phyloP scores from a whole-genome alignment of 495 filamentous ascomycete species.

The Pyrenula aspistea region DNA sequence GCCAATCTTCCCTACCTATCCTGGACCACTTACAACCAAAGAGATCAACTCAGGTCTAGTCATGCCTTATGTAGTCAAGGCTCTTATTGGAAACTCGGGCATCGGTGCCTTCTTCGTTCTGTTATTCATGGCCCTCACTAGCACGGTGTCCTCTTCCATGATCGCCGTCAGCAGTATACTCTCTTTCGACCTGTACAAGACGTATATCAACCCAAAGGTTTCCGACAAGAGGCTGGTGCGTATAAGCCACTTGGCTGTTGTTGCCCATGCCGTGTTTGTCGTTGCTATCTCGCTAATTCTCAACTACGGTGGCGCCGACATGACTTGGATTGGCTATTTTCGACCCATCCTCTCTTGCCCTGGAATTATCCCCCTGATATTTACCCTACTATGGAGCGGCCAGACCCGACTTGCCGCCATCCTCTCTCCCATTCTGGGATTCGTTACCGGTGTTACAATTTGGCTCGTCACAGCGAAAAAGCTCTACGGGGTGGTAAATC shows the following conservation, averaged over 20 bases:
- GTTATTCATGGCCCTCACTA: conserved; percentile 43
- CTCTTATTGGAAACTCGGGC: conserved; percentile 33
- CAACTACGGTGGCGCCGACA: conserved; percentile 27
- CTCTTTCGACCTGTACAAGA: conserved; percentile 36
- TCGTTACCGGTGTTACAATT: conserved; percentile 22
- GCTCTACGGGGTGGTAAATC: conserved; percentile 20
- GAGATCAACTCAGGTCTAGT: conserved; percentile 33
- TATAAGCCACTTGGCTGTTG: conserved; percentile 24
- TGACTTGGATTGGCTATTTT: conserved; percentile 30
- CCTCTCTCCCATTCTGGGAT: conserved; percentile 21
- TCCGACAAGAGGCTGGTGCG: conserved; percentile 21
- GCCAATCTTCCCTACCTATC: conserved; percentile 39
- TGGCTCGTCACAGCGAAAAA: conserved; percentile 23
- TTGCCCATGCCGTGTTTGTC: conserved; percentile 26
- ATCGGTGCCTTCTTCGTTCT: conserved; percentile 37
- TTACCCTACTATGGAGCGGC: conserved; percentile 26
- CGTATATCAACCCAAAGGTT: conserved; percentile 36
- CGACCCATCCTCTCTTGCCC: conserved; percentile 24
- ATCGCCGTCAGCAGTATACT: conserved; percentile 35
- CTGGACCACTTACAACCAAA: conserved; percentile 26
- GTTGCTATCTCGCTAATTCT: conserved; percentile 23
- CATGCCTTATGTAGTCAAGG: conserved; percentile 34
- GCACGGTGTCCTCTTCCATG: conserved; percentile 30
- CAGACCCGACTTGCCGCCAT: conserved; percentile 25
- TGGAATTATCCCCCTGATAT: conserved; percentile 22